Evolutionary conservation across 768 basidiomycete genomes (phyloP).

Genomic region (Pleurotus tuoliensis): DNA sequence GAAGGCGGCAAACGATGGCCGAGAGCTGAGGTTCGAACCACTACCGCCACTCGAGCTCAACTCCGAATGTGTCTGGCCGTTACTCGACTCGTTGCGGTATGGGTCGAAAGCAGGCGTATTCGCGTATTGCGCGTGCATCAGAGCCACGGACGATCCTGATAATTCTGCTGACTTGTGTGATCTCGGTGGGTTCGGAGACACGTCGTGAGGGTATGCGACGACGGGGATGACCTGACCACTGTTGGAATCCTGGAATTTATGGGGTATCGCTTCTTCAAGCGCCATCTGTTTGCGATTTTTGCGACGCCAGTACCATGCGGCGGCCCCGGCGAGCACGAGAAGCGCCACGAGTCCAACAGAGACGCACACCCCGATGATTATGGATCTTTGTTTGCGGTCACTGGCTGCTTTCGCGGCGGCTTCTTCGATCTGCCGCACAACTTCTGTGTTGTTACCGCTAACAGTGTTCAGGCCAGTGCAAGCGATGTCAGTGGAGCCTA

Average conservation of each 20-base stretch:
- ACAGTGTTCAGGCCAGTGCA: constrained; percentile 26
- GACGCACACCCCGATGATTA: constrained; percentile 28
- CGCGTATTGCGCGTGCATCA: constrained; percentile 4
- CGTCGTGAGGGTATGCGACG: background rate
- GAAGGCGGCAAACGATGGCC: constrained; percentile 12
- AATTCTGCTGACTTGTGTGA: background rate
- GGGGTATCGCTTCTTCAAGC: constrained; percentile 1
- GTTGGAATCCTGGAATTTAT: constrained; percentile 1
- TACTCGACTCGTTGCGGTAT: background rate
- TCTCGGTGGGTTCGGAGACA: background rate
- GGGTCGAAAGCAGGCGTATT: background rate
- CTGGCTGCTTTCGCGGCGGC: constrained; percentile 13
- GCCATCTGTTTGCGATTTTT: constrained; percentile 10
- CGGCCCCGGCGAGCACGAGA: constrained; percentile 19
- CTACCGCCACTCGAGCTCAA: constrained; percentile 1
- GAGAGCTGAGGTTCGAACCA: background rate
- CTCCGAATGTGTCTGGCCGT: constrained; percentile 1
- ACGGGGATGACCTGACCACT: constrained; percentile 4
- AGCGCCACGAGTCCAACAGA: constrained; percentile 21
- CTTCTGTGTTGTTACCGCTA: constrained; percentile 19
- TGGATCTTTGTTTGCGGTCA: constrained; percentile 15
- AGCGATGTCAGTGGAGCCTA: constrained; percentile 24
- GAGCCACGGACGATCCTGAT: constrained; percentile 1
- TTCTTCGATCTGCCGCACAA: constrained; percentile 3
- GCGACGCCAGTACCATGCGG: constrained; percentile 13